Base-by-base conservation (phyloP, 257 asterid genomes). In the Euphrasia confusa region DNA sequence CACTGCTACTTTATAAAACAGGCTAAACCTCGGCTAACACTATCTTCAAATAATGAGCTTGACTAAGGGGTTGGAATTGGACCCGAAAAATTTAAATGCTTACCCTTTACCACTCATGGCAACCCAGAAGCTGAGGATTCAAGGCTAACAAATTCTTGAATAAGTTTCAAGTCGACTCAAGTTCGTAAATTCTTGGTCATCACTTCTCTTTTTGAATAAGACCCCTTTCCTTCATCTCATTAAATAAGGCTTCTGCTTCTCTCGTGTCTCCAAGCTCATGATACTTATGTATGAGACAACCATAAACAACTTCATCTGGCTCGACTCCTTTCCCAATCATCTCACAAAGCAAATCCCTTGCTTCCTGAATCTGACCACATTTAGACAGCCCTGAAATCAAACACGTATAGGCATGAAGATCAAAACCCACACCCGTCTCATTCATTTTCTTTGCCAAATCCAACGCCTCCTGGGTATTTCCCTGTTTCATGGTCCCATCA, bases 381-480 rank as follows among this genome's bases (percentile, higher is more conserved):
- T 80, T 81, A 17, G 75, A 76, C 28, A 91, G 88, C 67, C 96
- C 98, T 64, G 78, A 81, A 62, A 91, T 84, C 76, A 91, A 81
- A 70, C 87, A 76, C 5, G 92, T 82, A 71, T 85, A 90, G 48
- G 91, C 80, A 76, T 74, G 81, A 80, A 85, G 96, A 75, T 90
- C 98, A 58, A 88, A 77, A 68, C 77, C 78, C 70, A 90, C 53
- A 15, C 94, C 96, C 48, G 28, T 69, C 68, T 77, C 84, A 32
- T 47, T 58, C 95, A 90, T 85, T 71, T 67, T 68, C 74, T 80
- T 87, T 37, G 28, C 84, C 71, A 90, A 79, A 72, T 75, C 81
- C 72, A 87, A 70, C 17, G 96, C 96, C 68, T 83, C 93, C 59
- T 78, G 69, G 50, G 83, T 58, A 72, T 79, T 81, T 37, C 96